Evolutionary conservation across 2,329 filamentous ascomycete genomes (phyloP), one percentile per base, ranked within the genome.

Genomic region (Cladosporium sp.): DNA sequence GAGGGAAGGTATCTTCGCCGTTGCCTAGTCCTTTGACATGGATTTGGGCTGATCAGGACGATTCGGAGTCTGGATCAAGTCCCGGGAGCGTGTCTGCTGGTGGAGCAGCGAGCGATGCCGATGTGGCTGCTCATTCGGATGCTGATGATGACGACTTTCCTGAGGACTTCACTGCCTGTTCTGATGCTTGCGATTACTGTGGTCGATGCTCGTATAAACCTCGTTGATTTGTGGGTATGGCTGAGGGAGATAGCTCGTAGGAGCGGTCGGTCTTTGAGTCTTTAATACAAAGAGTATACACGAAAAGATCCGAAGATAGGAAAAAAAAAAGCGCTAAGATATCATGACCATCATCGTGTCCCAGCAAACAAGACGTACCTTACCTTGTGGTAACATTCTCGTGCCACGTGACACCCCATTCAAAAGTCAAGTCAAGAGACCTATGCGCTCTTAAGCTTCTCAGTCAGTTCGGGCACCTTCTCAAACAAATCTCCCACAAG

Each of bases 401-500:
- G 58, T 60, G n/a, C 7, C 25, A 53, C 18, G 4, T 14, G n/a
- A 53, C 49, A 28, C 49, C 26, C 18, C 25, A 26, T 53, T 18
- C 13, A 30, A 18, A 53, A 10, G 7, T 53, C 25, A 53, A 10
- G 7, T 53, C 25, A 54, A 32, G 39, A 46, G 39, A 16, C 32
- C 58, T 28, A 65, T 43, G 63, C 43, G 56, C 51, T 74, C 83
- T 94, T 95, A 70, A 99, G 78, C 86, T 98, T 98, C 82, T 97
- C 91, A 1, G 93, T 98, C 79, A 99, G 82, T 83, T 98, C 93
- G 1, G 95, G 95, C 51, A 97, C 92, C 82, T 92, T 93, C 65
- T 97, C 92, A 76, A 98, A 98, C 73, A 99, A 81, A 82, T 99
- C 95, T 48, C 93, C 94, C 5, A 99, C 94, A 61, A 99, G 83